Evolutionary conservation across 441 rosid genomes (phyloP), one percentile per base, ranked within the genome.

Genomic region (Lagerstroemia fauriei): DNA sequence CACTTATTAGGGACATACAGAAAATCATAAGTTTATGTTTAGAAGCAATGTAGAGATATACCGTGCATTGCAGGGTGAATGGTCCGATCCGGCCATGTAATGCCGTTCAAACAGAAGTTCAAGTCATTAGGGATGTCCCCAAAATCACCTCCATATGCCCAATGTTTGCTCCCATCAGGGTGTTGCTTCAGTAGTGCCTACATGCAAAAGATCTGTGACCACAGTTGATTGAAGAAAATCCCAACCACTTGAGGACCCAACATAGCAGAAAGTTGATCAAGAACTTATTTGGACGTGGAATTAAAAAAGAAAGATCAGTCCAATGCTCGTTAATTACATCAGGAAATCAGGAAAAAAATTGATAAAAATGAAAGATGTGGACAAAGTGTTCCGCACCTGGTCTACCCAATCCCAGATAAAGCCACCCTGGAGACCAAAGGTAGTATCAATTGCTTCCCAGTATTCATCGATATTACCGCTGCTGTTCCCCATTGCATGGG

Each of bases 351-450:
- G 44, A 69, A 68, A 27, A 51, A 14, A 17, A 25, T 29, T 6
- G 31, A 69, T 16, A 14, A 29, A 29, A 29, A 68, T 25, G 68
- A 11, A 69, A 27, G 46, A 27, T 13, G 71, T 82, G 80, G 27
- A 57, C 71, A 70, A 31, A 71, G 18, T 53, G 78, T 20, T 86
- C 80, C 76, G 83, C 83, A 96, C 99, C 98, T 95, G 96, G 84
- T 96, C 99, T 87, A 88, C 97, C 99, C 99, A 96, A 0, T 96
- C 99, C 99, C 99, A 96, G 85, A 96, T 93, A 87, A 96, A 95
- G 77, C 99, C 99, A 87, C 99, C 99, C 88, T 96, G 99, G 69
- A 96, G 96, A 87, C 99, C 99, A 84, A 96, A 96, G 51, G 93
- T 93, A 85, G 84, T 88, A 85, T 96, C 97, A 86, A 95, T 95